phyloP scores from a whole-genome alignment of 345 rosid species.

The Erodium maritimum region DNA sequence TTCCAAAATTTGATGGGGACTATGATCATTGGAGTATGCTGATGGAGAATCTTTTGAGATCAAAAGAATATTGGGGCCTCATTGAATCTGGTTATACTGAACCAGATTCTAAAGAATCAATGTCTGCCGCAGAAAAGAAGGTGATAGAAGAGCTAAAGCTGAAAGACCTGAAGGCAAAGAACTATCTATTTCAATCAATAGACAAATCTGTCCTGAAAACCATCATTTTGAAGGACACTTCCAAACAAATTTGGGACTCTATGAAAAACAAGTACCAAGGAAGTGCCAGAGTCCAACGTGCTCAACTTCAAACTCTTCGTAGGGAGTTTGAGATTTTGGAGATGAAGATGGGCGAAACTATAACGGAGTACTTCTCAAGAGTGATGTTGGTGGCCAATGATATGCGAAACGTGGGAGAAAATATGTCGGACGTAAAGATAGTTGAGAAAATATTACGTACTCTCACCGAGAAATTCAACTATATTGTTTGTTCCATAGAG shows the following conservation, averaged over 20 bases:
- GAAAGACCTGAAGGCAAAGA: slow-evolving; percentile 1
- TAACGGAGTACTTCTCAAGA: not conserved
- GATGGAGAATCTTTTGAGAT: slow-evolving; percentile 4
- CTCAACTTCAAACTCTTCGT: not conserved
- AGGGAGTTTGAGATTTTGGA: slow-evolving; percentile 1
- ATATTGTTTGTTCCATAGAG: not conserved
- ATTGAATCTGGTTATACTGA: not conserved
- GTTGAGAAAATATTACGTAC: slow-evolving; percentile 2
- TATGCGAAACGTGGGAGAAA: not conserved
- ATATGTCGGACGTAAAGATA: not conserved
- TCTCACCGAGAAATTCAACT: not conserved
- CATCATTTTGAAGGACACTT: not conserved
- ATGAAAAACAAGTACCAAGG: slow-evolving; percentile 7
- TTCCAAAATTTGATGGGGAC: slow-evolving; percentile 6
- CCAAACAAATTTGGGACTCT: slow-evolving; percentile 9
- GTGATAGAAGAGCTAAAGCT: not conserved
- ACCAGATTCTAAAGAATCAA: not conserved
- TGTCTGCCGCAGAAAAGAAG: not conserved
- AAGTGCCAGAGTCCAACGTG: not conserved
- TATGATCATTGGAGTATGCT: slow-evolving; percentile 8
- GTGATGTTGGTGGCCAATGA: not conserved
- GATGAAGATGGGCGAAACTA: not conserved
- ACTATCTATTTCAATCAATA: slow-evolving; percentile 6
- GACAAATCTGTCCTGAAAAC: slow-evolving; percentile 4
- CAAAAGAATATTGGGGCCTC: not conserved